phyloP scores from a whole-genome alignment of 2,329 filamentous ascomycete genomes.

The Penicillium sp. region DNA sequence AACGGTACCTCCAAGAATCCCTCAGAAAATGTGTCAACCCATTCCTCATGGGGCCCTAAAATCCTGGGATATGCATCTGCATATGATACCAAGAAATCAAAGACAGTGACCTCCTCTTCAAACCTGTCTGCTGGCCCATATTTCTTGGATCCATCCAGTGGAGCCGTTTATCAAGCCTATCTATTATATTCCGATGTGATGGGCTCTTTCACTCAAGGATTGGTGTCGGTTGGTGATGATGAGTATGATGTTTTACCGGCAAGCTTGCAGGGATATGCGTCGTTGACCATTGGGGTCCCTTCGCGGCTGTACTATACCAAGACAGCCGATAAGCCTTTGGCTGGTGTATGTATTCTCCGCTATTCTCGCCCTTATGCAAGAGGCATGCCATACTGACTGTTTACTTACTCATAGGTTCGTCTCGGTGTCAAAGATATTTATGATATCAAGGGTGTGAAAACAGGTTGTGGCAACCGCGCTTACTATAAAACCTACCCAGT shows the following conservation, averaged over 20 bases:
- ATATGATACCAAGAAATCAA: background rate
- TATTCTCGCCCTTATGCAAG: too few species aligned
- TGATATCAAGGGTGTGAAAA: constrained; percentile 56
- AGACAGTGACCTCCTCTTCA: background rate
- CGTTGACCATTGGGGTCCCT: constrained; percentile 48
- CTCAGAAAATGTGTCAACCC: background rate
- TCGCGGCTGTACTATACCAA: constrained; percentile 59
- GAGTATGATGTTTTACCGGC: background rate
- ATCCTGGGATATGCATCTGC: background rate
- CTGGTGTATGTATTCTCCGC: constrained; percentile 38
- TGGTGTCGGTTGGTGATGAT: background rate
- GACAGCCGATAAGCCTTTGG: constrained; percentile 45
- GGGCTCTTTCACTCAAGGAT: background rate
- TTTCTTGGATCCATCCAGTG: background rate
- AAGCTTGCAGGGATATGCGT: background rate
- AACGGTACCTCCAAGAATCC: background rate
- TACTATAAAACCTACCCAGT: constrained; percentile 55
- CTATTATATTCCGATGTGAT: background rate
- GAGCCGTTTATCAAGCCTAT: background rate
- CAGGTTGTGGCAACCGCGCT: constrained; percentile 57
- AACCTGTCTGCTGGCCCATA: background rate
- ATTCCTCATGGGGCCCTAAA: background rate
- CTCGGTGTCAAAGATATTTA: constrained; percentile 63
- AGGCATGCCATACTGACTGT: background rate
- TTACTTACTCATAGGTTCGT: background rate